Conservation (phyloP, 306 rosid genomes). For the Citrullus mucosospermus region DNA sequence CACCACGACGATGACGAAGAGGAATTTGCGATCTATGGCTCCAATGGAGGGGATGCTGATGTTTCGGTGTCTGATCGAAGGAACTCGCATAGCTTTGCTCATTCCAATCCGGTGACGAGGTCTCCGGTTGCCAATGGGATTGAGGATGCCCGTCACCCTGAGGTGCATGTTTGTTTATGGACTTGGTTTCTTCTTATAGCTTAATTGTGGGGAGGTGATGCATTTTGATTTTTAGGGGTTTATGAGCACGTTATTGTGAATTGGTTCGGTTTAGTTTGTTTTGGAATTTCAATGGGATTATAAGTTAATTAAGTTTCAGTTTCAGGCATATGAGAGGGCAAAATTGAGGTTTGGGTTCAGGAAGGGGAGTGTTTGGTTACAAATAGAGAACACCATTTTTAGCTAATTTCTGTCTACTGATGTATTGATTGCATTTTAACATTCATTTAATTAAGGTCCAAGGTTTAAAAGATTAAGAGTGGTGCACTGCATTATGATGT, state of each 20-base stretch:
- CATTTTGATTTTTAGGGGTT: conserved; percentile 8
- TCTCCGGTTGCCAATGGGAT: conserved; percentile 48
- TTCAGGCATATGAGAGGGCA: not conserved
- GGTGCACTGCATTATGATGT: not conserved
- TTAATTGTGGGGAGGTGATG: not conserved
- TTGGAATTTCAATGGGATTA: not conserved
- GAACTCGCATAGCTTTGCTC: conserved; percentile 46
- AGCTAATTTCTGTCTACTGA: not conserved
- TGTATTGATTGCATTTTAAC: not conserved
- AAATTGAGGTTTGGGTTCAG: not conserved
- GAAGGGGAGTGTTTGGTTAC: not conserved
- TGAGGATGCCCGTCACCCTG: conserved; percentile 29
- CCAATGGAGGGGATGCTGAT: conserved; percentile 13
- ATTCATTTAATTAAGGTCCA: not conserved
- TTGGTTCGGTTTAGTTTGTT: not conserved
- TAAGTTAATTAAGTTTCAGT: not conserved
- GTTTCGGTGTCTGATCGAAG: conserved; percentile 57
- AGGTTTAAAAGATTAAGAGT: not conserved
- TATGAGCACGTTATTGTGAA: not conserved
- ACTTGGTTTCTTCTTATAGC: not conserved
- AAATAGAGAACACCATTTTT: not conserved
- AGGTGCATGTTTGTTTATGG: conserved; percentile 25
- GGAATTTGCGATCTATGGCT: conserved; percentile 31
- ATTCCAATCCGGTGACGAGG: conserved; percentile 27
- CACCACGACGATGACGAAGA: conserved; percentile 53